Conservation (phyloP, 2,329 filamentous ascomycete genomes). For the Pseudogymnoascus sp. region DNA sequence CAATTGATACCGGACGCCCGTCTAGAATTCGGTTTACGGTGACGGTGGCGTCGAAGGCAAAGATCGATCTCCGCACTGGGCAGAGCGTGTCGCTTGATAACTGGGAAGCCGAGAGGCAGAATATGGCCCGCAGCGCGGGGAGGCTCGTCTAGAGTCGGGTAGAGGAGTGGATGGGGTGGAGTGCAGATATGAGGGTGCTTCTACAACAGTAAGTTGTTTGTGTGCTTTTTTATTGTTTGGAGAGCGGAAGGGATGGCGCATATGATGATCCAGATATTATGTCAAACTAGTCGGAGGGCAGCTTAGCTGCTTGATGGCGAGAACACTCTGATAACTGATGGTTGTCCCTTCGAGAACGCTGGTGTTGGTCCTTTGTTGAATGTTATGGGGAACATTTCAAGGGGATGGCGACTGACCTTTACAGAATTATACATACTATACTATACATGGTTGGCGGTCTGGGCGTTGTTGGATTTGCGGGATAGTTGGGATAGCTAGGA, state of each 20-base stretch:
- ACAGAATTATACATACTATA: neutral
- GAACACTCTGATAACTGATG: neutral
- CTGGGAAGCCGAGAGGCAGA: neutral
- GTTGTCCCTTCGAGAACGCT: neutral
- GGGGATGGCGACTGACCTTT: neutral
- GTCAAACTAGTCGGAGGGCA: conserved; percentile 1
- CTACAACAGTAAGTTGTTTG: neutral
- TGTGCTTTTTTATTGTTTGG: neutral
- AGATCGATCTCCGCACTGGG: neutral
- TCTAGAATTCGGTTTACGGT: neutral
- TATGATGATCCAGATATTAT: conserved; percentile 8
- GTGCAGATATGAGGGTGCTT: neutral
- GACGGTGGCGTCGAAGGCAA: neutral
- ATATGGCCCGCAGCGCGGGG: neutral
- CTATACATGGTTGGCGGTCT: neutral
- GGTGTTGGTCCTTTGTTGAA: neutral
- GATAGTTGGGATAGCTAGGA: neutral
- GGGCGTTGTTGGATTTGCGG: neutral
- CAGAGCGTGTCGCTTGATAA: neutral
- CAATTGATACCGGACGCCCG: neutral
- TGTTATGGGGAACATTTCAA: neutral
- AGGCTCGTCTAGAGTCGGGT: neutral
- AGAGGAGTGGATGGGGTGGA: neutral
- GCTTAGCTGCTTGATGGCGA: neutral
- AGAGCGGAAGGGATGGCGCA: neutral